A percentile compares a stretch with the other conserved stretches of the same genome.
Conservation (phyloP, 768 basidiomycete genomes). For the Sistotremastrum niveocremeum region DNA sequence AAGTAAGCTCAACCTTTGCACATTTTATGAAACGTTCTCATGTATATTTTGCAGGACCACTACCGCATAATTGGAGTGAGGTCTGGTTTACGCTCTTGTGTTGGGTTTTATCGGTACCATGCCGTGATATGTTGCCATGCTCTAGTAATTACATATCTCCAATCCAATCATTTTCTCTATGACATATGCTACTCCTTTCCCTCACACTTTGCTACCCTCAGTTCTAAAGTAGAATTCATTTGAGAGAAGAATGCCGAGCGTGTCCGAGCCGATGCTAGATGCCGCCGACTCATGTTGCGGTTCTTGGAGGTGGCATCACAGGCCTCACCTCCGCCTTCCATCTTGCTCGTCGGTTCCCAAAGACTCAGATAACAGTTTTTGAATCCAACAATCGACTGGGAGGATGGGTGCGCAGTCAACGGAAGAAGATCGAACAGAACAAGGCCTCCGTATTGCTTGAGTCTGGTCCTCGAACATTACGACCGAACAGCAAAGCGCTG, state of each 20-base stretch:
- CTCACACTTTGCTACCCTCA: too few relatives aligned
- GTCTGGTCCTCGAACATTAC: slow-evolving; percentile 73
- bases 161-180: too few relatives aligned
- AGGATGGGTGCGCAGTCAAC: slow-evolving; percentile 73
- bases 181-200: too few relatives aligned
- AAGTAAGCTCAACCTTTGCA: slow-evolving; percentile 24
- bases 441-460: slow-evolving; percentile 51
- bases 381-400: slow-evolving; percentile 56
- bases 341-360: slow-evolving; percentile 52
- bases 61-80: too few relatives aligned
- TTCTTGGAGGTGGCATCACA: slow-evolving; percentile 72
- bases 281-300: slow-evolving; percentile 31
- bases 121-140: too few relatives aligned
- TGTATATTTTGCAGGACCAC: too few relatives aligned
- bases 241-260: too few relatives aligned
- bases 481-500: slow-evolving; percentile 60
- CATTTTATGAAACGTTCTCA: too few relatives aligned
- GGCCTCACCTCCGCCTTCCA: slow-evolving; percentile 76
- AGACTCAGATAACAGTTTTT: slow-evolving; percentile 45
- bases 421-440: slow-evolving; percentile 26
- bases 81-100: too few relatives aligned
- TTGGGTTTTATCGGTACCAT: too few relatives aligned
- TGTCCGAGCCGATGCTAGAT: not conserved
- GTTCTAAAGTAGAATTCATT: too few relatives aligned
- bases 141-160: too few relatives aligned